A percentile compares a stretch with the other conserved stretches of the same genome.
Evolutionary conservation across 495 filamentous ascomycete species (phyloP).

Genomic region (Astrothelium macrocarpum): DNA sequence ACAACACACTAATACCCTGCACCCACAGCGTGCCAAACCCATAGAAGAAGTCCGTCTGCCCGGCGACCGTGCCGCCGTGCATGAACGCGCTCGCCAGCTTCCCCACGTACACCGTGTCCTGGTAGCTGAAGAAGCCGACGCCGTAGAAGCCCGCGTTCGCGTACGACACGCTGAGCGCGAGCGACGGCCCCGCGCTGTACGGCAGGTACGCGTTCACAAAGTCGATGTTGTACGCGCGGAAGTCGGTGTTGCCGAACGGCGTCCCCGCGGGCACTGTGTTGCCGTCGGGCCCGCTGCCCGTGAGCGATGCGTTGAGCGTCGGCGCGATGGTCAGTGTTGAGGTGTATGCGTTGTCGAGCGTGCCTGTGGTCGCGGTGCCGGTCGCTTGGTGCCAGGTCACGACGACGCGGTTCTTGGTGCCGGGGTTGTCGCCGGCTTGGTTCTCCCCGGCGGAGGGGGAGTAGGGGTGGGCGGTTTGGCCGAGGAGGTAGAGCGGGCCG

Average conservation of each 20-base stretch:
- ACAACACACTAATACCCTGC: constrained; percentile 22
- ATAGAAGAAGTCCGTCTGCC: constrained; percentile 46
- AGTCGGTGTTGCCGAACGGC: constrained; percentile 48
- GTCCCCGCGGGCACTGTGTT: constrained; percentile 47
- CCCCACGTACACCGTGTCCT: constrained; percentile 54
- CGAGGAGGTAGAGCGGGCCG: constrained; percentile 46
- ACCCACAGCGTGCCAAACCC: constrained; percentile 23
- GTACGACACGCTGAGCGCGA: constrained; percentile 45
- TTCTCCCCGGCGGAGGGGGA: constrained; percentile 26
- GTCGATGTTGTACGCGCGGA: constrained; percentile 51
- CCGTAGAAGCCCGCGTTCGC: constrained; percentile 53
- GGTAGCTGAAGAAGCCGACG: constrained; percentile 48
- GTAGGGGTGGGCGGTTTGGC: constrained; percentile 37
- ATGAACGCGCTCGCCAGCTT: constrained; percentile 54
- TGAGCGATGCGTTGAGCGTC: constrained; percentile 46
- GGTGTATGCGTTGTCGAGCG: constrained; percentile 48
- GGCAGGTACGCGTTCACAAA: constrained; percentile 47
- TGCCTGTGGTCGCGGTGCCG: constrained; percentile 35
- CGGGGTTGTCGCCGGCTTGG: constrained; percentile 28
- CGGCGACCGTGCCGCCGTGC: constrained; percentile 43
- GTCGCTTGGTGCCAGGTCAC: constrained; percentile 42
- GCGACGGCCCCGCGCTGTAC: constrained; percentile 44
- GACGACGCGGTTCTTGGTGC: constrained; percentile 39
- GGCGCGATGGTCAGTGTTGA: constrained; percentile 47
- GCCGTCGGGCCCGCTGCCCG: constrained; percentile 47